Evolutionary conservation across 2,329 filamentous ascomycete genomes (phyloP), one percentile per base, ranked within the genome.

Genomic region (Monosporascus sp.): DNA sequence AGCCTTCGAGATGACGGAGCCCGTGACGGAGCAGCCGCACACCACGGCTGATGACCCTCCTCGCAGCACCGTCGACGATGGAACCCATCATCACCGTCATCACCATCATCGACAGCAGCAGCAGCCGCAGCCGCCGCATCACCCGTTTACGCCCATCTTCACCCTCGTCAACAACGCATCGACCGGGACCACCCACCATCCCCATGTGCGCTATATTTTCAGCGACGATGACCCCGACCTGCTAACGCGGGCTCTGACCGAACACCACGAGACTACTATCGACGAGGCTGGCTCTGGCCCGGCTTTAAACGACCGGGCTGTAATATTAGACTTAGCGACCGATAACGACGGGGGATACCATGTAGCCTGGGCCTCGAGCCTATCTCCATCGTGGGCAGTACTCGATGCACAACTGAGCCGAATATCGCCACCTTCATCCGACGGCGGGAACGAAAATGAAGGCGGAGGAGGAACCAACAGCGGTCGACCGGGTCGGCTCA

Each of bases 161-260:
- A 88, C 90, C 1, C 77, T 97, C 43, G 79, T 97, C 59, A 85
- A 90, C 66, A 91, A 96, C 69, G 73, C 80, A 11, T 81, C 83
- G n/a, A 86, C 83, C 8, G 81, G 84, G 62, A 83, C 89, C 46
- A 88, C 90, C 57, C 80, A 90, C 64, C 92, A 97, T 68, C 94
- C 93, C 1, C 85, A 83, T 51, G 85, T 96, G 1, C 91, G 93
- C 73, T 97, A 97, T 74, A 82, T 97, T 65, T 97, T 99, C 75
- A 83, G 84, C 62, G 92, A 97, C 70, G 94, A 97, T 71, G 91
- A 97, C 66, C 82, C 85, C 2, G 88, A 92, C 47, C 76, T 88
- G 45, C 76, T 96, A 38, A 88, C 88, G 1, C 79, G 84, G 38
- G 85, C 88, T 2, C 85, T 70, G 71, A 82, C 67, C 51, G 74